Evolutionary conservation across 73 alveolate genomes (phyloP).

Genomic region (Paramecium tetraurelia): DNA sequence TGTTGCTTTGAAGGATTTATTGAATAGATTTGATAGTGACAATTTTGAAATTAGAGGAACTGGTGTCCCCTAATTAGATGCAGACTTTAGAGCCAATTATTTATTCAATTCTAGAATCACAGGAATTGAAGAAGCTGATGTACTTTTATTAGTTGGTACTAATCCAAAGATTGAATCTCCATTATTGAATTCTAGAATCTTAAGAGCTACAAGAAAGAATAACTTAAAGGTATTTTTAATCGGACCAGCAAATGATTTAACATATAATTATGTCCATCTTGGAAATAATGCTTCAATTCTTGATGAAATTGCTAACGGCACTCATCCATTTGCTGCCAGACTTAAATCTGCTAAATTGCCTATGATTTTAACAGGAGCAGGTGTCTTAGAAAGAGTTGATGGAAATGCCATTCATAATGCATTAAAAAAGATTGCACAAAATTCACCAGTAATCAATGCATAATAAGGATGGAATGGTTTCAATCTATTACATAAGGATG

Average conservation of each 20-base stretch:
- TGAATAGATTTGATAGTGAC: slow-evolving; percentile 80
- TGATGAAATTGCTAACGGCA: slow-evolving; percentile 77
- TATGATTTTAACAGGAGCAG: slow-evolving; percentile 72
- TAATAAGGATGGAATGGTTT: slow-evolving; percentile 85
- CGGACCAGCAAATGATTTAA: slow-evolving; percentile 78
- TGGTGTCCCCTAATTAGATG: slow-evolving; percentile 49
- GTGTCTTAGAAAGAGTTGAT: slow-evolving; percentile 74
- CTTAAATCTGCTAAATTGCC: slow-evolving; percentile 82
- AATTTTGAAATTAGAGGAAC: slow-evolving; percentile 73
- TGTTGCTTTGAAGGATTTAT: slow-evolving; percentile 80
- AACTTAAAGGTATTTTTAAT: slow-evolving; percentile 75
- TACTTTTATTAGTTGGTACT: slow-evolving; percentile 80
- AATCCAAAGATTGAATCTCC: slow-evolving; percentile 85
- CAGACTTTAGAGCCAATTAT: slow-evolving; percentile 86
- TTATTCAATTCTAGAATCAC: slow-evolving; percentile 80
- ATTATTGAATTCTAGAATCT: slow-evolving; percentile 82
- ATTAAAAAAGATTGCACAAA: slow-evolving; percentile 64
- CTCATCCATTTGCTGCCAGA: slow-evolving; percentile 80
- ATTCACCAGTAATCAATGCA: slow-evolving; percentile 67
- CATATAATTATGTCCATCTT: slow-evolving; percentile 74
- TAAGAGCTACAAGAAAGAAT: slow-evolving; percentile 69
- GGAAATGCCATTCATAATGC: slow-evolving; percentile 76
- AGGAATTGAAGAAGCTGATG: slow-evolving; percentile 89
- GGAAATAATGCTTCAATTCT: slow-evolving; percentile 78
- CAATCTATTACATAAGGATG: slow-evolving; percentile 76